A percentile compares a stretch with the other conserved stretches of the same genome.
Evolutionary conservation across 768 basidiomycete genomes (phyloP).

Genomic region (Tubosaeta sp.): DNA sequence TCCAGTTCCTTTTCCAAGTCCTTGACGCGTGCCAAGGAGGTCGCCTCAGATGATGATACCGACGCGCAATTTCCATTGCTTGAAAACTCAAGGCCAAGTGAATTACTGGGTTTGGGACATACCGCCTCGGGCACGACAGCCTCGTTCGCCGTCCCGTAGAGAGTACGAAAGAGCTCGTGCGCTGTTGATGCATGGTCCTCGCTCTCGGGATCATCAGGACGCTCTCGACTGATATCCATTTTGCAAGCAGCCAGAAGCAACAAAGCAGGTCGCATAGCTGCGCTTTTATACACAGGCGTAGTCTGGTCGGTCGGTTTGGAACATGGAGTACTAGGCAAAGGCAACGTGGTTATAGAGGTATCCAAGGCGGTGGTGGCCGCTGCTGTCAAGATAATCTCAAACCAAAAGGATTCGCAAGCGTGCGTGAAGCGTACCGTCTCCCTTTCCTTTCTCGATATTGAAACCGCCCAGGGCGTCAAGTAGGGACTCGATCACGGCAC

Average conservation of each 20-base stretch:
- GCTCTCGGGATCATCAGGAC: slow-evolving; percentile 17
- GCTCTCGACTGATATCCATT: slow-evolving; percentile 30
- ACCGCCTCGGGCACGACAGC: slow-evolving; percentile 14
- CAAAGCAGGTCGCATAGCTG: slow-evolving; percentile 26
- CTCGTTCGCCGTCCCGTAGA: slow-evolving; percentile 26
- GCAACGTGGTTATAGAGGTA: slow-evolving; percentile 5
- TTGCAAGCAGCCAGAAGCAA: slow-evolving; percentile 32
- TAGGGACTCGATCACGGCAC: slow-evolving; percentile 25
- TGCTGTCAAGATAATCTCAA: slow-evolving; percentile 14
- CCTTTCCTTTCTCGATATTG: slow-evolving; percentile 16
- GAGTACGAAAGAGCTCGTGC: slow-evolving; percentile 27
- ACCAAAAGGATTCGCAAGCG: slow-evolving; percentile 8
- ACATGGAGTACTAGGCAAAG: slow-evolving; percentile 5
- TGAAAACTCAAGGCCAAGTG: slow-evolving; percentile 26
- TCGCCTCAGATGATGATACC: neutral
- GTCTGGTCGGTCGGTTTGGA: slow-evolving; percentile 7
- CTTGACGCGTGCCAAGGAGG: slow-evolving; percentile 12
- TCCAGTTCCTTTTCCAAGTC: slow-evolving; percentile 25
- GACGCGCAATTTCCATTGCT: slow-evolving; percentile 1
- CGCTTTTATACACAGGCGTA: slow-evolving; percentile 7
- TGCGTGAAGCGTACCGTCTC: slow-evolving; percentile 24
- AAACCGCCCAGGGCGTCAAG: slow-evolving; percentile 12
- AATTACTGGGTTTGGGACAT: slow-evolving; percentile 15
- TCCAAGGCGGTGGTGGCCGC: slow-evolving; percentile 7
- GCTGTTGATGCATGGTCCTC: slow-evolving; percentile 18